Base-by-base conservation (phyloP, 805 yeast genomes). In the Ascoidea tarda region DNA sequence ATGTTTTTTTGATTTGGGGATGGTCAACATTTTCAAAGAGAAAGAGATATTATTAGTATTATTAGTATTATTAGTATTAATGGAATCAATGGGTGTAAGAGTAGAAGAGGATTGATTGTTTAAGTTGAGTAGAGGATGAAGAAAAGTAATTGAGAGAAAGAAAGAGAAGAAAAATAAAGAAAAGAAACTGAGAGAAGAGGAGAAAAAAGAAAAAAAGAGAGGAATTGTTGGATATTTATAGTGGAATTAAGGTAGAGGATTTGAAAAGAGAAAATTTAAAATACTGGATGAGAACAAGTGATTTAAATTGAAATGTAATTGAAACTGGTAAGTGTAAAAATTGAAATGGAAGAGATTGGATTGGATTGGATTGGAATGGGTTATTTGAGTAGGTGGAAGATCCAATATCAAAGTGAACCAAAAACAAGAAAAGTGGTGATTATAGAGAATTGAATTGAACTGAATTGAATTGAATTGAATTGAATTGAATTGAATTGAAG, bases 1-100 rank as follows among this genome's bases (percentile, higher is more conserved):
- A 69, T 83, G 89, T 63, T 79, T 82, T 67, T 76, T 77, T 38
- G 74, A 65, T 21, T 21, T 21, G 8, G 44, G 4, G 1, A 38
- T 4, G 48, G 63, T 4, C 10, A 33, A 31, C 50, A 49, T 49
- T 47, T 33, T 47, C 46, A 12, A 38, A 32, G 6, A 8, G 14
- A 42, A 10, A 16, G 16, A 5, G 8, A 14, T 46, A 16, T 16
- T 46, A n/a, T 2, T n/a, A 16, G 2, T 6, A 16, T n/a, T 46
- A 10, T 10, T n/a, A 16, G 2, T 6, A 16, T n/a, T 46, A 10
- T 10, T 46, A 16, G 12, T 46, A 46, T 46, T 32, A 33, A 5
- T 16, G 5, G 14, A 47, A 14, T 38, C 14, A 38, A 14, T 4
- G 44, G 14, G 8, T 38, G 44, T 10, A 38, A 10, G 14, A 38